Percentiles rank a stretch among this genome's conserved stretches.
Conservation (phyloP, 208 protist genomes). For the Jaenimonas drosophilae region DNA sequence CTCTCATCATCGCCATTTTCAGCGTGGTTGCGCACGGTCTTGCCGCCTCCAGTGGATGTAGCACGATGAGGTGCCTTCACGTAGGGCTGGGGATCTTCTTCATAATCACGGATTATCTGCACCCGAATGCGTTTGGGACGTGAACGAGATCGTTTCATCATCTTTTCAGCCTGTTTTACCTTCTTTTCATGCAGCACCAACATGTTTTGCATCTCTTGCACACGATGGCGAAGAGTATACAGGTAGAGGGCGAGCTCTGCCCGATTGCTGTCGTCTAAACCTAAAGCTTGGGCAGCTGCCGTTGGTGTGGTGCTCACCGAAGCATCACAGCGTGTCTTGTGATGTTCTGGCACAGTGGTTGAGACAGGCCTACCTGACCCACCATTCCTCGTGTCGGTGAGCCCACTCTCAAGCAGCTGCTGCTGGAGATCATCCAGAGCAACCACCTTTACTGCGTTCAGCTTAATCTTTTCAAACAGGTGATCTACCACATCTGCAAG, state of each 20-base stretch:
- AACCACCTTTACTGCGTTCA: slow-evolving; percentile 30
- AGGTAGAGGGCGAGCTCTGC: slow-evolving; percentile 52
- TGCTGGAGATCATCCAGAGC: slow-evolving; percentile 48
- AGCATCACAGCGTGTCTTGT: too few relatives aligned
- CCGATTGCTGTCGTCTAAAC: background rate
- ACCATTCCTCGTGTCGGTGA: too few relatives aligned
- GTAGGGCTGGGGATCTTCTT: slow-evolving; percentile 37
- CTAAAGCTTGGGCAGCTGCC: slow-evolving; percentile 10
- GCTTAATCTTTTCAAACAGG: slow-evolving; percentile 34
- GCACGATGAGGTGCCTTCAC: slow-evolving; percentile 35
- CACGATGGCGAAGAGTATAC: slow-evolving; percentile 35
- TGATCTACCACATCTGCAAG: slow-evolving; percentile 17
- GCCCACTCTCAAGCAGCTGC: slow-evolving; percentile 30
- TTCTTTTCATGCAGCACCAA: slow-evolving; percentile 19
- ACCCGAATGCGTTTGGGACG: slow-evolving; percentile 13
- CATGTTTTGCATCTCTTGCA: slow-evolving; percentile 16
- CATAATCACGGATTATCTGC: slow-evolving; percentile 46
- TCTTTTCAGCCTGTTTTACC: background rate
- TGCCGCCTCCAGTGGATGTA: background rate
- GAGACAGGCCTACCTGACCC: too few relatives aligned
- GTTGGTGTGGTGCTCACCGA: background rate
- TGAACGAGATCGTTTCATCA: background rate
- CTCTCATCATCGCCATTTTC: background rate
- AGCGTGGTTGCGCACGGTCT: background rate
- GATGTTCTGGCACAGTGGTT: too few relatives aligned